These are phyloP conservation scores for Suillus sp. DNA, from an alignment of 768 basidiomycete genomes.

Conservation along the genomic window DNA sequence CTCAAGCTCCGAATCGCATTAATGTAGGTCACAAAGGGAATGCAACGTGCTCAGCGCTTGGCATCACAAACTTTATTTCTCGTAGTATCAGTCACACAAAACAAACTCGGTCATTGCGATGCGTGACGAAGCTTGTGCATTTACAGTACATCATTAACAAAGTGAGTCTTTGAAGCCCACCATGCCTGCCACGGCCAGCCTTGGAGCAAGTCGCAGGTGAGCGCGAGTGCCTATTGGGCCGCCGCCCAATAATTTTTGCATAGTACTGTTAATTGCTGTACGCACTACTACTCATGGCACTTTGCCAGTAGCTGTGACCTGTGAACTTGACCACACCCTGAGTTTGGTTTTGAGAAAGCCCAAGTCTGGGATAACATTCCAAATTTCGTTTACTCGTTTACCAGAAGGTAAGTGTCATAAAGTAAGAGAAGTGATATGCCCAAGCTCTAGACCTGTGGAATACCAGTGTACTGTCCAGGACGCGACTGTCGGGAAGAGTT, in stretches of 20 bases:
- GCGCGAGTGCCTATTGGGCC: not conserved
- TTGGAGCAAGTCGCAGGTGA: not conserved
- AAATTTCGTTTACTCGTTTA: not conserved
- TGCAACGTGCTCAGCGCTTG: not conserved
- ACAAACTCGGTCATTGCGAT: not conserved
- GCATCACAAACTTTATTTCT: not conserved
- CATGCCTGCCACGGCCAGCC: not conserved
- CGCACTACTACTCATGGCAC: not conserved
- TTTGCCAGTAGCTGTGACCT: not conserved
- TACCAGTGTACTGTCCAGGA: conserved; percentile 24
- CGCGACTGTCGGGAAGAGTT: conserved; percentile 14
- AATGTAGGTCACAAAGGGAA: not conserved
- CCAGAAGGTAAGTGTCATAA: not conserved
- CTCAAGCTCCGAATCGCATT: not conserved
- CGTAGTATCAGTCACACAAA: not conserved
- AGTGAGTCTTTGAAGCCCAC: not conserved
- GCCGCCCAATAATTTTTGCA: not conserved
- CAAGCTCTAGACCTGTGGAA: conserved; percentile 25
- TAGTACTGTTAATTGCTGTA: not conserved
- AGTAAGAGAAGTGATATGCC: not conserved
- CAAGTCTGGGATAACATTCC: not conserved
- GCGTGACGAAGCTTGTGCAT: not conserved
- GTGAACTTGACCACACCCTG: not conserved
- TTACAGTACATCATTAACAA: not conserved
- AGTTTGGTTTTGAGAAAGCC: not conserved